These are phyloP conservation scores for Adansonia digitata DNA, from an alignment of 345 rosid species.

Conservation along the genomic window DNA sequence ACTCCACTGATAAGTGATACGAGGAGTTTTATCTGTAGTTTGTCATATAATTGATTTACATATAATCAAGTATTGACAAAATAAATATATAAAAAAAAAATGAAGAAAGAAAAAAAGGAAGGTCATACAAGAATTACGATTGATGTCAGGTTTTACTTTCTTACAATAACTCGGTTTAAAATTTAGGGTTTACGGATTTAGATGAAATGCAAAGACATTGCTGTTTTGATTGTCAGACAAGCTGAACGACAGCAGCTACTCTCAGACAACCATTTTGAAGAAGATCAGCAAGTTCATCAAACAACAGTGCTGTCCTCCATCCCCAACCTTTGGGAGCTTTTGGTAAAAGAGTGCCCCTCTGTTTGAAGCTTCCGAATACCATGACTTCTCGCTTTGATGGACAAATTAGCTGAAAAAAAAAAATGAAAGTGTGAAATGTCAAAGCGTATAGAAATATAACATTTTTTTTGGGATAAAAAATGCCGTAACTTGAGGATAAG, in stretches of 20 bases:
- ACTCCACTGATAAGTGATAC: neutral
- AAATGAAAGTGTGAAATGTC: neutral
- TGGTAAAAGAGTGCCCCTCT: constrained; percentile 80
- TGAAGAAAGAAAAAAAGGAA: too few species aligned
- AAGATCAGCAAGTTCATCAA: constrained; percentile 86
- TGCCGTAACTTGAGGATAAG: neutral
- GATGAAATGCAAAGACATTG: too few species aligned
- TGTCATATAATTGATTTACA: neutral
- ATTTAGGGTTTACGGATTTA: too few species aligned
- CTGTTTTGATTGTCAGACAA: constrained; percentile 41
- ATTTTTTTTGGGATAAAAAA: neutral
- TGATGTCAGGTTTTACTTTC: neutral
- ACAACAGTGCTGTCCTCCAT: constrained; percentile 83
- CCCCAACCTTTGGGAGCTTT: constrained; percentile 99
- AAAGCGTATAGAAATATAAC: neutral
- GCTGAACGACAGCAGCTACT: constrained; percentile 85
- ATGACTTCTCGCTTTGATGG: constrained; percentile 94
- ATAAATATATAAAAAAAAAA: neutral
- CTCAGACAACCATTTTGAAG: constrained; percentile 79
- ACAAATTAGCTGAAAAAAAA: constrained; percentile 58
- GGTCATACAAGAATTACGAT: neutral
- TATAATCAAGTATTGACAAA: neutral
- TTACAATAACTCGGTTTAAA: too few species aligned
- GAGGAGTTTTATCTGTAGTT: neutral
- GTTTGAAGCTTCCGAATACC: constrained; percentile 86